These are phyloP conservation scores for Penicillium freii DNA, from an alignment of 2,329 filamentous ascomycete species.

Conservation along the genomic window DNA sequence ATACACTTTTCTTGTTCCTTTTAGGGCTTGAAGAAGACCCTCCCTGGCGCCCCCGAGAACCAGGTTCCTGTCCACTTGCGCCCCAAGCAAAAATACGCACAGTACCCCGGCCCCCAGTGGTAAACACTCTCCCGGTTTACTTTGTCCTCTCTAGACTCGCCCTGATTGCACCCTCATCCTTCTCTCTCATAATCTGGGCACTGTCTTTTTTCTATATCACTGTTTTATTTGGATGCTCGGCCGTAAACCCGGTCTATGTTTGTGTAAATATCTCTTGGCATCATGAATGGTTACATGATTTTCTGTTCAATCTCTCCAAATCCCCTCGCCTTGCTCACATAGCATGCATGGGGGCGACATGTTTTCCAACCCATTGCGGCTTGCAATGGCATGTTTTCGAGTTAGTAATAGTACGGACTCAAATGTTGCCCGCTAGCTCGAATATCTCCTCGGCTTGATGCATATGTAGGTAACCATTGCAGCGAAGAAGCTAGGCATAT, in stretches of 20 bases:
- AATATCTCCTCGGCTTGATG: neutral
- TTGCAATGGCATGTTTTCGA: neutral
- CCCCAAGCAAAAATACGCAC: conserved; percentile 49
- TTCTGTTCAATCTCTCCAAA: conserved; percentile 17
- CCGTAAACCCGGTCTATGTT: conserved; percentile 22
- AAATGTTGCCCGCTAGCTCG: neutral
- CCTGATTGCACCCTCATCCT: conserved; percentile 9
- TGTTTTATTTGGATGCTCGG: conserved; percentile 26
- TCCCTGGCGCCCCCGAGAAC: conserved; percentile 69
- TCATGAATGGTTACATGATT: conserved; percentile 38
- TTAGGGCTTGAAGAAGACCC: conserved; percentile 76
- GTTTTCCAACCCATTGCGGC: neutral
- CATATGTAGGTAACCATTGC: neutral
- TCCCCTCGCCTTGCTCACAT: conserved; percentile 4
- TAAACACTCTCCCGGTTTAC: conserved; percentile 22
- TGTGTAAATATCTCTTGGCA: conserved; percentile 43
- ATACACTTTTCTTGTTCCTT: conserved; percentile 1
- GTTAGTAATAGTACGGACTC: neutral
- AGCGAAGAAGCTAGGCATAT: neutral
- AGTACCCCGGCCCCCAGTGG: conserved; percentile 41
- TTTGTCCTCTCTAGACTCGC: conserved; percentile 9
- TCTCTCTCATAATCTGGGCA: conserved; percentile 15
- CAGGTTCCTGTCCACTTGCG: conserved; percentile 72
- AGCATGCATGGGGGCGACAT: neutral
- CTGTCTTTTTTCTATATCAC: conserved; percentile 22